Percentiles rank a stretch among this genome's conserved stretches.
Conservation (phyloP, 768 basidiomycete species). For the Tylopilus vinaceipallidus region DNA sequence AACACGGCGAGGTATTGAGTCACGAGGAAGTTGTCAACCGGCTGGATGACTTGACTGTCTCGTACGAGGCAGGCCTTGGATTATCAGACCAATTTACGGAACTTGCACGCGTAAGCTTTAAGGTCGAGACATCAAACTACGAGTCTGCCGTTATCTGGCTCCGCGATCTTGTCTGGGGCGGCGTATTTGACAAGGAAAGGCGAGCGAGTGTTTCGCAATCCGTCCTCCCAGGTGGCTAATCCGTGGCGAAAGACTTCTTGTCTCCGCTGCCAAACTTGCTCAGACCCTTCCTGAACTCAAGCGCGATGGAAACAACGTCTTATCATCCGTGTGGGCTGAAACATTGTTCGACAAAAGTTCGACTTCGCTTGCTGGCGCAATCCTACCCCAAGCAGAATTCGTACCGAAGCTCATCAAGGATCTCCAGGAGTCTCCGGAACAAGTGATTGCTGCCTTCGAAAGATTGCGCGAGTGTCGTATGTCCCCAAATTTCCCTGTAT, state of each 20-base stretch:
- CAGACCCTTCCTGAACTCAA: conserved; percentile 91
- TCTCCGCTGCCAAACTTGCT: conserved; percentile 83
- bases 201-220: conserved; percentile 27
- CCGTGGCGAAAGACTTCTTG: conserved; percentile 57
- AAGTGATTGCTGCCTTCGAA: conserved; percentile 72
- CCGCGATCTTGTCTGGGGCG: conserved; percentile 72
- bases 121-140: conserved; percentile 81
- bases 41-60: conserved; percentile 89
- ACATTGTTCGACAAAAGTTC: conserved; percentile 68
- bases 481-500: conserved; percentile 27
- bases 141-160: conserved; percentile 84
- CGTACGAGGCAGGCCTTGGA: conserved; percentile 74
- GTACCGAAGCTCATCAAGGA: conserved; percentile 70
- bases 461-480: conserved; percentile 65
- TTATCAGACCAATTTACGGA: conserved; percentile 69
- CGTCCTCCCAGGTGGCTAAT: conserved; percentile 3
- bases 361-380: conserved; percentile 61
- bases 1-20: conserved; percentile 64
- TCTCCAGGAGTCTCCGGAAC: conserved; percentile 69
- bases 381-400: conserved; percentile 77
- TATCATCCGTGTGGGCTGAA: conserved; percentile 66
- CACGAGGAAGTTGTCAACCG: conserved; percentile 92
- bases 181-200: conserved; percentile 80
- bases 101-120: conserved; percentile 69
- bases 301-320: conserved; percentile 80